Evolutionary conservation across 148 eudicot species (phyloP).

Genomic region (Vaccinium darrowii): DNA sequence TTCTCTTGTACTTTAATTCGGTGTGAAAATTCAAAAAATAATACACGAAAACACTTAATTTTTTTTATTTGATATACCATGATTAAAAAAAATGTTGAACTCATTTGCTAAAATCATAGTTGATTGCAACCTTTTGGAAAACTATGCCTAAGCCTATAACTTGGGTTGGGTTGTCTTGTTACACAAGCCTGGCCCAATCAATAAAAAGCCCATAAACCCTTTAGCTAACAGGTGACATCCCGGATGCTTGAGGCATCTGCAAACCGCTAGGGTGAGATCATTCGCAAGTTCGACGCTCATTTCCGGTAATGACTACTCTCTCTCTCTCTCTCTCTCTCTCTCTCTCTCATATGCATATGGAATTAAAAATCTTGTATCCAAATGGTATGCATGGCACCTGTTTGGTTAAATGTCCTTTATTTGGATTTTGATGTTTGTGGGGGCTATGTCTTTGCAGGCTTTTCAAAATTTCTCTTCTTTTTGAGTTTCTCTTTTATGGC

Average conservation of each 20-base stretch:
- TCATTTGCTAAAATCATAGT: too few species aligned
- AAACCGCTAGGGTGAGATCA: background rate
- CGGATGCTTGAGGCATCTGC: background rate
- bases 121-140: too few species aligned
- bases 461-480: background rate
- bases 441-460: background rate
- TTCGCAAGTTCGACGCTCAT: background rate
- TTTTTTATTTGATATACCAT: too few species aligned
- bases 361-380: background rate
- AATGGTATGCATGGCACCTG: background rate
- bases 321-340: background rate
- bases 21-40: too few species aligned
- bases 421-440: background rate
- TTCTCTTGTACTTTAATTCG: too few species aligned
- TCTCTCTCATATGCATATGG: background rate
- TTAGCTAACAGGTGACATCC: background rate
- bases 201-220: background rate
- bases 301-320: background rate
- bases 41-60: too few species aligned
- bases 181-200: background rate
- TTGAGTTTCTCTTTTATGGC: background rate
- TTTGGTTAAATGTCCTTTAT: background rate
- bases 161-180: background rate
- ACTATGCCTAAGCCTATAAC: too few species aligned
- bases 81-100: too few species aligned